Conservation (phyloP, 805 yeast species). For the Wickerhamomyces pijperi region DNA sequence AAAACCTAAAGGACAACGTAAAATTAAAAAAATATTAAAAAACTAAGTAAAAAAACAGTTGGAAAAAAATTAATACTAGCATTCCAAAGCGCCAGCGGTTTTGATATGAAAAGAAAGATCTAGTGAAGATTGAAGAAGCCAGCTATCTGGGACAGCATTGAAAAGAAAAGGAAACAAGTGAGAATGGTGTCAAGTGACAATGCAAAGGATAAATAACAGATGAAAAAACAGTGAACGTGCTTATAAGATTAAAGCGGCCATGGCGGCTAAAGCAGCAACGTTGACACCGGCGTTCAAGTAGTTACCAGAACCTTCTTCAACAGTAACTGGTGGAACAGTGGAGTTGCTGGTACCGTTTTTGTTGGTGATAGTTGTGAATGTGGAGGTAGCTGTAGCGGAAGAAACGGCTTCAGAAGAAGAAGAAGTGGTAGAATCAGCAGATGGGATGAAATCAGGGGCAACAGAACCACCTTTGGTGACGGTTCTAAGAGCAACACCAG, state of each 20-base stretch:
- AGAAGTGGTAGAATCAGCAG: conserved; percentile 7
- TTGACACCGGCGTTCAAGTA: conserved; percentile 7
- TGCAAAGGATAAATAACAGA: no score
- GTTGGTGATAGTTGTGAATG: background rate
- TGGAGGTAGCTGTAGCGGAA: no score
- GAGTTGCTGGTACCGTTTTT: conserved; percentile 1
- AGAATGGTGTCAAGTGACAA: background rate
- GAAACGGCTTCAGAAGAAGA: no score
- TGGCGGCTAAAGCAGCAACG: conserved; percentile 18
- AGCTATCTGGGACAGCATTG: no score
- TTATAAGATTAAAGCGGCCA: conserved; percentile 21
- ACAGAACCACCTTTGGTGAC: conserved; percentile 13
- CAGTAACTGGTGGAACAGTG: conserved; percentile 7
- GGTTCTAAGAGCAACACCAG: conserved; percentile 13
- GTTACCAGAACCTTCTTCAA: conserved; percentile 18
- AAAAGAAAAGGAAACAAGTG: no score
- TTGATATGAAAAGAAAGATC: no score
- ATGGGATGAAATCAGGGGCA: conserved; percentile 17
- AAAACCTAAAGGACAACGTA: no score
- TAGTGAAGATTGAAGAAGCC: no score
- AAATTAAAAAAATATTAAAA: no score
- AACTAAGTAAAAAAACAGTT: no score
- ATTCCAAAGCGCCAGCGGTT: no score
- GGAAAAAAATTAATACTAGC: no score
- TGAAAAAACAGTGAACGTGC: background rate